phyloP scores from a whole-genome alignment of 306 rosid genomes.

The Corylus americana region DNA sequence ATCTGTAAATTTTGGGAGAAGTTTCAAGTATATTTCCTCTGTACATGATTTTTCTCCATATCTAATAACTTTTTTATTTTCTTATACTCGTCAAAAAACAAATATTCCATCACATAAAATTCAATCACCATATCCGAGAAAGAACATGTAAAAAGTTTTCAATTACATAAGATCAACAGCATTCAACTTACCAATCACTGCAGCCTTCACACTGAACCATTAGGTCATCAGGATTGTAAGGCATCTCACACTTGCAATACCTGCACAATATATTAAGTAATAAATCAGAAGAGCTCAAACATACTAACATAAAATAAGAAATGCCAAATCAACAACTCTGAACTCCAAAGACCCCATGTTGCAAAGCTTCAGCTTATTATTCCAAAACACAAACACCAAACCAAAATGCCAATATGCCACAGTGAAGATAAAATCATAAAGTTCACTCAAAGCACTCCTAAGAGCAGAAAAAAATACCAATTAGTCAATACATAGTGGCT shows the following conservation, averaged over 20 bases:
- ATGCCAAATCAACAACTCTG: not conserved
- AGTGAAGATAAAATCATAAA: not conserved
- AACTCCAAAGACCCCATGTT: not conserved
- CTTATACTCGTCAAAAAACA: not conserved
- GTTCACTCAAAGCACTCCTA: not conserved
- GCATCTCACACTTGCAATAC: conserved; percentile 99
- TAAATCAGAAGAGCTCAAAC: conserved; percentile 20
- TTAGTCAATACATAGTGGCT: not conserved
- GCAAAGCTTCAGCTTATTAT: not conserved
- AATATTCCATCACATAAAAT: not conserved
- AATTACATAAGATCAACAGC: conserved; percentile 12
- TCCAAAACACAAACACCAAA: not conserved
- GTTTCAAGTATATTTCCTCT: not conserved
- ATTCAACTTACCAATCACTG: conserved; percentile 77
- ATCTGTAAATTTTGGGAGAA: not conserved
- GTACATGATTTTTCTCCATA: not conserved
- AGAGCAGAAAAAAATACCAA: not conserved
- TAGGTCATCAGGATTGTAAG: conserved; percentile 94
- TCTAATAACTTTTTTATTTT: not conserved
- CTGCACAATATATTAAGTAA: conserved; percentile 49
- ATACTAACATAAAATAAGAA: conserved; percentile 13
- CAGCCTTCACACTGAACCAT: conserved; percentile 98
- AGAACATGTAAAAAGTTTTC: not conserved
- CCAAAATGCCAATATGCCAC: not conserved
- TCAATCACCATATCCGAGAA: not conserved